phyloP scores from a whole-genome alignment of 441 rosid genomes.

The Erysimum cheiri region DNA sequence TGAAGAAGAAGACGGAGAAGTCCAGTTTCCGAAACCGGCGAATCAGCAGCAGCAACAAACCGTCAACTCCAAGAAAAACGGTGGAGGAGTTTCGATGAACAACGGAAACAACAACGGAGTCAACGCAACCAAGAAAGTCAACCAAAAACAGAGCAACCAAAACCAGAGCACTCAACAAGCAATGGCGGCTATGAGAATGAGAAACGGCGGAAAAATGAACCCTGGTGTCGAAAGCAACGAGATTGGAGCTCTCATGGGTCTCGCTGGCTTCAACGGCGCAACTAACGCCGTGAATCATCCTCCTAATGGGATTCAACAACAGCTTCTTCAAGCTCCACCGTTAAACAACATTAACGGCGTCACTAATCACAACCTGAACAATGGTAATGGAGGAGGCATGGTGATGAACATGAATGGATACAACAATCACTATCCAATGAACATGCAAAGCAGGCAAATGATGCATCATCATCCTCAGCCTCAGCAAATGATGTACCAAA shows the following conservation, averaged over 20 bases:
- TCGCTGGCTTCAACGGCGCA: constrained; percentile 49
- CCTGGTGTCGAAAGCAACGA: constrained; percentile 53
- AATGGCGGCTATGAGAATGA: constrained; percentile 60
- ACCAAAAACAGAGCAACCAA: constrained; percentile 55
- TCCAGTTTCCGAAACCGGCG: constrained; percentile 46
- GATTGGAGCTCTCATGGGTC: constrained; percentile 55
- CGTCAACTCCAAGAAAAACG: constrained; percentile 55
- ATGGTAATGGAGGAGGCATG: constrained; percentile 41
- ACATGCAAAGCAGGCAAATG: constrained; percentile 54
- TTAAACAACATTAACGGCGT: constrained; percentile 57
- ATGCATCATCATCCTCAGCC: constrained; percentile 51
- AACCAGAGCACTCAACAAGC: constrained; percentile 42
- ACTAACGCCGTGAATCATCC: constrained; percentile 39
- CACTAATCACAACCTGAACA: constrained; percentile 45
- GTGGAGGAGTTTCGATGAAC: constrained; percentile 39
- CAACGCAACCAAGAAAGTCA: constrained; percentile 60
- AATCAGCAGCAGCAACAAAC: constrained; percentile 51
- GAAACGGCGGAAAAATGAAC: constrained; percentile 43
- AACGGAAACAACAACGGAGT: constrained; percentile 43
- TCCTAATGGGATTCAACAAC: constrained; percentile 41
- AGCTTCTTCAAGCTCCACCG: constrained; percentile 53
- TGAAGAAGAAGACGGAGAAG: constrained; percentile 51
- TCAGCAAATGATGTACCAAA: constrained; percentile 79
- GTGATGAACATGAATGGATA: constrained; percentile 56
- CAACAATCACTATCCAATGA: constrained; percentile 37